Base-by-base conservation (phyloP, 2,329 filamentous ascomycete species). In the Colletotrichum aenigma region DNA sequence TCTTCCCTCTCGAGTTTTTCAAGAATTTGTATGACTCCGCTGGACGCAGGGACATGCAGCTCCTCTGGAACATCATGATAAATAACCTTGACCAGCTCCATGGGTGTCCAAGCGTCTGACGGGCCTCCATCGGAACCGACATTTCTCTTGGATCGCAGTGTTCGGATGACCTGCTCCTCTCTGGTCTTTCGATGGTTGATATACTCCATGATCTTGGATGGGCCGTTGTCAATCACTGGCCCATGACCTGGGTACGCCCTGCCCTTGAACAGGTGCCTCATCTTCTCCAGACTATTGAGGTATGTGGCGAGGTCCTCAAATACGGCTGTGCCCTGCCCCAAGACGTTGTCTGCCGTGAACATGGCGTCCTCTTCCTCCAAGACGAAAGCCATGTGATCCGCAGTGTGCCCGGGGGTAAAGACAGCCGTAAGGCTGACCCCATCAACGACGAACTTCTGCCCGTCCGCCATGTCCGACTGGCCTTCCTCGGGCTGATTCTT, bases 221-320 rank as follows among this genome's bases (percentile, higher is more conserved):
- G 90, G 0, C 94, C 95, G 77, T 97, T 90, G 48, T 93, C 90
- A 28, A 98, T 89, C 4, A 97, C 91, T 0, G 93, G 90, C 0
- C 97, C 97, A 81, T 99, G 97, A 6, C 95, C 96, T 0, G 97
- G 96, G 82, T 98, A 98, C 3, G 93, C 95, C 64, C 91, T 88
- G 2, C 94, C 94, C 1, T 84, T 84, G 79, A 95, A 94, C 8
- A 92, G 86, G 26, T 85, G 83, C 61, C 88, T 87, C 95, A 98
- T 97, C 77, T 88, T 88, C 52, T 91, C 88, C 15, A 98, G 87
- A 75, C 92, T 95, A 24, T 83, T 81, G 77, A 97, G 86, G 82
- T 97, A 98, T 0, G 87, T 85, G 2, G 86, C 83, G 10, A 98
- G 87, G 77, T 97, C 91, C 82, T 97, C 95, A 79, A 97, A 97